Percentiles rank a stretch among this genome's conserved stretches.
phyloP scores from a whole-genome alignment of 2,329 filamentous ascomycete species.

The Hyphodiscus sp. region DNA sequence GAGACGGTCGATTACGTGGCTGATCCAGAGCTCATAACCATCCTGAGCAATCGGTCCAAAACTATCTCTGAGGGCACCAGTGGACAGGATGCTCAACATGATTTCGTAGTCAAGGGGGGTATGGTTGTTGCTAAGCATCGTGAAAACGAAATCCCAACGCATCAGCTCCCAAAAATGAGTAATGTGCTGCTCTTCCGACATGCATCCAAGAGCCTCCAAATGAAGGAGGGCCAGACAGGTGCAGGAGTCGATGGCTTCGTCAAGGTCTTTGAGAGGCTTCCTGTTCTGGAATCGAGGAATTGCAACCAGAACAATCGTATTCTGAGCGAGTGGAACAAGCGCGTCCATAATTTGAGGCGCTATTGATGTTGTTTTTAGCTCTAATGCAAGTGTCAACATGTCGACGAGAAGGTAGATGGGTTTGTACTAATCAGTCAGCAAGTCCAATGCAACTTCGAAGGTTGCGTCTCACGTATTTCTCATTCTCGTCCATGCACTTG shows the following conservation, averaged over 20 bases:
- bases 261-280: slow-evolving; percentile 41
- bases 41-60: slow-evolving; percentile 58
- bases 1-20: slow-evolving; percentile 31
- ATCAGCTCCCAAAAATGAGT: slow-evolving; percentile 60
- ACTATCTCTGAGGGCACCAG: slow-evolving; percentile 55
- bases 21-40: slow-evolving; percentile 30
- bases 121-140: slow-evolving; percentile 63
- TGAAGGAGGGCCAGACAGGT: slow-evolving; percentile 62
- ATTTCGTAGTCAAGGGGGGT: slow-evolving; percentile 54
- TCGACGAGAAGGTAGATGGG: slow-evolving; percentile 62
- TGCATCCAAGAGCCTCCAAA: slow-evolving; percentile 54
- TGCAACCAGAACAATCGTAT: slow-evolving; percentile 50
- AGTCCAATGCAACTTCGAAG: not conserved
- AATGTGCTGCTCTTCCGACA: slow-evolving; percentile 30
- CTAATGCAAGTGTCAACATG: slow-evolving; percentile 56
- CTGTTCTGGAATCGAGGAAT: slow-evolving; percentile 35
- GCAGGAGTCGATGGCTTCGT: slow-evolving; percentile 52
- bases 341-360: slow-evolving; percentile 52
- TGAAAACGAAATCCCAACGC: slow-evolving; percentile 57
- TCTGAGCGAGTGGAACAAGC: slow-evolving; percentile 48
- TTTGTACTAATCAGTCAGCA: slow-evolving; percentile 38
- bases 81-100: slow-evolving; percentile 60
- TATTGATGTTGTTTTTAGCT: slow-evolving; percentile 52
- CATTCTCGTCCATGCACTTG: slow-evolving; percentile 56
- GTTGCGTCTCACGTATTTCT: slow-evolving; percentile 21